Evolutionary conservation across 2,329 filamentous ascomycete species (phyloP).

Genomic region (Byssochlamys sp.): DNA sequence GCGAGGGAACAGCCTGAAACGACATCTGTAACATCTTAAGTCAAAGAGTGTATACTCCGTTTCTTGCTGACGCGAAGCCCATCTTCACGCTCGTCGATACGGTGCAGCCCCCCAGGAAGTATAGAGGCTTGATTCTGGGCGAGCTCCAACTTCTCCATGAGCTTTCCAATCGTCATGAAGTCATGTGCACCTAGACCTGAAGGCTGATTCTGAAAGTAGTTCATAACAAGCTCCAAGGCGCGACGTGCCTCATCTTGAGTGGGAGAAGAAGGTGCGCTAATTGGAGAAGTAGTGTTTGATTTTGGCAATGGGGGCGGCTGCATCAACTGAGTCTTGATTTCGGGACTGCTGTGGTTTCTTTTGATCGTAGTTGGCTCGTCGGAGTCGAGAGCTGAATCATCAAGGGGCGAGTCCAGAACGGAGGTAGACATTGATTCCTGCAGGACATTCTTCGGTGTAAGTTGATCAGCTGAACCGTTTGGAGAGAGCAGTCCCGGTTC

Average conservation of each 20-base stretch:
- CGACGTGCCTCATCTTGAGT: slow-evolving; percentile 77
- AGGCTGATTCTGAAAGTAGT: slow-evolving; percentile 66
- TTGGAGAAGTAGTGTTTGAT: slow-evolving; percentile 37
- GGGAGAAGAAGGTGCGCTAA: slow-evolving; percentile 55
- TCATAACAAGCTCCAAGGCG: slow-evolving; percentile 71
- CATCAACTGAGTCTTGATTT: slow-evolving; percentile 35
- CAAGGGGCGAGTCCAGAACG: slow-evolving; percentile 43
- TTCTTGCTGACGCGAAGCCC: slow-evolving; percentile 36
- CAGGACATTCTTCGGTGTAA: slow-evolving; percentile 45
- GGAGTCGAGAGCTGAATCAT: slow-evolving; percentile 27
- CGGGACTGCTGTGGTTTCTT: slow-evolving; percentile 36
- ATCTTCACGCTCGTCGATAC: slow-evolving; percentile 35
- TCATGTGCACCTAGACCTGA: slow-evolving; percentile 67
- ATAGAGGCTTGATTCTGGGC: slow-evolving; percentile 40
- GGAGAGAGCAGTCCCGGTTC: slow-evolving; percentile 44
- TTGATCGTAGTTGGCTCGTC: slow-evolving; percentile 29
- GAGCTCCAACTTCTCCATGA: slow-evolving; percentile 77
- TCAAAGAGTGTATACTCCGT: slow-evolving; percentile 37
- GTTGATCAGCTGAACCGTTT: slow-evolving; percentile 43
- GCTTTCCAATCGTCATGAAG: slow-evolving; percentile 64
- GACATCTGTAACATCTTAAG: slow-evolving; percentile 13
- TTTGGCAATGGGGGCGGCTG: slow-evolving; percentile 29
- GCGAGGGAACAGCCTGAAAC: slow-evolving; percentile 8
- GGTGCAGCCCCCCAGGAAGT: slow-evolving; percentile 35
- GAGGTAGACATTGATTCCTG: slow-evolving; percentile 32